These are phyloP conservation scores for Acacia concinna DNA, from an alignment of 331 rosid species.

Conservation along the genomic window DNA sequence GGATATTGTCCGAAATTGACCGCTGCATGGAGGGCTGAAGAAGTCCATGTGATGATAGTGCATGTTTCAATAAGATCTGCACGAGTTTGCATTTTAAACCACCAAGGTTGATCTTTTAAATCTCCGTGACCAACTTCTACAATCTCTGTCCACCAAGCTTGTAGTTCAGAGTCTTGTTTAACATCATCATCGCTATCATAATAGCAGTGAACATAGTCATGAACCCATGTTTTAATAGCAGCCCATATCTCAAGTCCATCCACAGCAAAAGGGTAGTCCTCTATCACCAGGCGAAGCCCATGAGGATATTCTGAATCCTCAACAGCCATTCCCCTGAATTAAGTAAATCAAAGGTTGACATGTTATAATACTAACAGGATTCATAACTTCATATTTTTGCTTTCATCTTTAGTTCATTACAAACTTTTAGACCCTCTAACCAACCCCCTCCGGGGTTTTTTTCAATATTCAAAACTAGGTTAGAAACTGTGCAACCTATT, in stretches of 20 bases:
- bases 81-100: conserved; percentile 66
- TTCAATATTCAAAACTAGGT: not conserved
- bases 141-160: conserved; percentile 84
- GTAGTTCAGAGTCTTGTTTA: conserved; percentile 59
- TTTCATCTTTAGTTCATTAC: not conserved
- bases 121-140: conserved; percentile 77
- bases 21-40: conserved; percentile 88
- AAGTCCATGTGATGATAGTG: conserved; percentile 70
- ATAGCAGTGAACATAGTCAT: conserved; percentile 68
- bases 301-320: conserved; percentile 60
- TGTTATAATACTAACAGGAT: not conserved
- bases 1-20: conserved; percentile 88
- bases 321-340: conserved; percentile 73
- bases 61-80: conserved; percentile 59
- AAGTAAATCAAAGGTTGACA: conserved; percentile 2
- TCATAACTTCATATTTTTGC: too few relatives aligned
- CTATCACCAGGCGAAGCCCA: conserved; percentile 68
- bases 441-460: not conserved
- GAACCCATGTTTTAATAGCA: conserved; percentile 66
- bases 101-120: conserved; percentile 72
- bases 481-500: not conserved
- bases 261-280: conserved; percentile 86
- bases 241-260: conserved; percentile 89
- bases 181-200: conserved; percentile 52
- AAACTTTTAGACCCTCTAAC: not conserved